phyloP scores from a whole-genome alignment of 2,329 filamentous ascomycete genomes.

The Sordariomycetes sp. region DNA sequence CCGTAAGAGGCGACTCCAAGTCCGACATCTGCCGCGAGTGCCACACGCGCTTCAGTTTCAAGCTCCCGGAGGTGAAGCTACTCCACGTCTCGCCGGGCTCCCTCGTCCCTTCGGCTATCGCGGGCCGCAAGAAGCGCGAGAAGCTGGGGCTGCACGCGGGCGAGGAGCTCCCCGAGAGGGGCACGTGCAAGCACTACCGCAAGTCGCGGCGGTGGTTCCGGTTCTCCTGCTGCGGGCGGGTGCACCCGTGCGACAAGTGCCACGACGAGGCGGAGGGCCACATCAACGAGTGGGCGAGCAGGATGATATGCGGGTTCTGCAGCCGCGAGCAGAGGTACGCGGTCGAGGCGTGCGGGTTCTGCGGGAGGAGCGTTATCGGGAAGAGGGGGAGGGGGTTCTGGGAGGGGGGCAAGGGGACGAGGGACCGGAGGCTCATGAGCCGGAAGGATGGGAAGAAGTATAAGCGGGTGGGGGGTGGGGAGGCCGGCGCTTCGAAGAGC shows the following conservation, averaged over 20 bases:
- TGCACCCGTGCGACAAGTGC: constrained; percentile 58
- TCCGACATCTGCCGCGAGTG: constrained; percentile 71
- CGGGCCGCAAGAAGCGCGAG: constrained; percentile 34
- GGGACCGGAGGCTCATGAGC: constrained; percentile 61
- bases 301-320: constrained; percentile 76
- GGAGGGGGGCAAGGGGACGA: constrained; percentile 79
- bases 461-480: constrained; percentile 42
- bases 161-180: constrained; percentile 40
- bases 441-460: constrained; percentile 68
- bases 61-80: constrained; percentile 69
- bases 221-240: constrained; percentile 50
- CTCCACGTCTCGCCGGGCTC: constrained; percentile 53
- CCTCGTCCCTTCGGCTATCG: constrained; percentile 27
- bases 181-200: constrained; percentile 47
- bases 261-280: constrained; percentile 65
- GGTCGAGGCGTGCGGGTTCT: constrained; percentile 65
- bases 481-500: constrained; percentile 15
- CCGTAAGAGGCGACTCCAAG: constrained; percentile 62
- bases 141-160: constrained; percentile 46
- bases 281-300: constrained; percentile 68
- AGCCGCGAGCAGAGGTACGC: constrained; percentile 72
- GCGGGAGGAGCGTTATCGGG: constrained; percentile 58
- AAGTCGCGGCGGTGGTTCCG: constrained; percentile 54
- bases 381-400: constrained; percentile 62
- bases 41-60: constrained; percentile 70